Base-by-base conservation (phyloP, 768 basidiomycete genomes). In the Leccinum subtestaceum region DNA sequence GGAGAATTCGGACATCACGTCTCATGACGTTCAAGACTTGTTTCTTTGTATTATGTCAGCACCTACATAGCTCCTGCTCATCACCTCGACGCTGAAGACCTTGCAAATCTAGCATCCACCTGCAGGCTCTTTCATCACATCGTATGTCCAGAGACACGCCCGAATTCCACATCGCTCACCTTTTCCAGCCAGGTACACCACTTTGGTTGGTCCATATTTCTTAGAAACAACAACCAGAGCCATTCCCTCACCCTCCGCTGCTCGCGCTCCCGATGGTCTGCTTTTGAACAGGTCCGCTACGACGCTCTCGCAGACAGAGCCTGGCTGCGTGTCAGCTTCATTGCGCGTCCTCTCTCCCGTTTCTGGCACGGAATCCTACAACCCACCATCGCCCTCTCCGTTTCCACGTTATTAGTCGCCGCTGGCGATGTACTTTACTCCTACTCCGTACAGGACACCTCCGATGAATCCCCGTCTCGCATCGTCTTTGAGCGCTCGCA, bases 1-100 rank as follows among this genome's bases (percentile, higher is more conserved):
- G 85, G 60, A 95, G 83, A 69, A 96, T 95, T 65, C 94, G 85
- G 52, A 96, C 93, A 86, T 97, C 95, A 74, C 93, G 83, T 70
- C 93, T 81, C 91, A 94, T 94, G 66, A 38, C 36, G 61, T 69
- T 61, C 45, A 19, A 46, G 19, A 23, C 45, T 64, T 52, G 36
- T 36, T 17, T 32, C 53, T 46, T 34, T 17, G 27, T 31, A 59
- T 68, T 68, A 68, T 43, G 49, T 67, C 67, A 67, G 67, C 67
- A 40, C 11, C 5, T 32, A 27, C 21, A 36, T 52, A 89, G 69
- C 23, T 23, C 23, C 71, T 89, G 52, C 67, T 87, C 60, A 72
- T 88, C 63, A 74, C 55, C 74, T 86, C 48, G 69, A 73, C 57
- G 65, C 78, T 15, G 60, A 67, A 25, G 84, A 83, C 52, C 73